Evolutionary conservation across 441 rosid genomes (phyloP).

Genomic region (Gossypium gossypioides): DNA sequence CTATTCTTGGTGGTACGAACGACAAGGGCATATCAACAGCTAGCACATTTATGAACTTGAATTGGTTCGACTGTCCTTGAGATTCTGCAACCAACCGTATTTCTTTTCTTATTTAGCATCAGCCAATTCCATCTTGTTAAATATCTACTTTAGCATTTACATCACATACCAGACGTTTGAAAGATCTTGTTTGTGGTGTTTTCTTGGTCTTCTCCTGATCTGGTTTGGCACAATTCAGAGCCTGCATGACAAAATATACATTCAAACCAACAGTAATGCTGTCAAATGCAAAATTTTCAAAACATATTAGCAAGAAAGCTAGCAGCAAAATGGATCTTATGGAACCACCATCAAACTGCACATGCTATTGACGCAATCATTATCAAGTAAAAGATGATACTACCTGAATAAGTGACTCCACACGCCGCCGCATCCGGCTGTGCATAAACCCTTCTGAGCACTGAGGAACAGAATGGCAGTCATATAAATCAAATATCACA

Average conservation of each 20-base stretch:
- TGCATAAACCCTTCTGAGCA: slow-evolving; percentile 95
- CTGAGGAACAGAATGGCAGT: slow-evolving; percentile 26
- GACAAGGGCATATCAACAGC: slow-evolving; percentile 13
- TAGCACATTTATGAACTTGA: slow-evolving; percentile 20
- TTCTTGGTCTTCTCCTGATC: slow-evolving; percentile 45
- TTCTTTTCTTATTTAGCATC: neutral
- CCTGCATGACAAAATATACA: slow-evolving; percentile 29
- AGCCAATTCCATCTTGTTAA: neutral
- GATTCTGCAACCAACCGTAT: slow-evolving; percentile 34
- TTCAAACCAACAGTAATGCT: neutral
- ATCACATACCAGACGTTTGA: slow-evolving; percentile 69
- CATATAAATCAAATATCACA: slow-evolving; percentile 6
- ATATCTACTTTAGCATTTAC: neutral
- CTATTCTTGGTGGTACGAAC: neutral
- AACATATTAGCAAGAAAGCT: neutral
- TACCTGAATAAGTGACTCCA: slow-evolving; percentile 87
- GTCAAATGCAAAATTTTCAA: neutral
- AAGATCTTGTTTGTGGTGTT: slow-evolving; percentile 56
- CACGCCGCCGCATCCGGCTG: slow-evolving; percentile 85
- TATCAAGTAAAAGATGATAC: neutral
- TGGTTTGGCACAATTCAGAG: slow-evolving; percentile 82
- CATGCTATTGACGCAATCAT: neutral
- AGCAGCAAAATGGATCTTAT: neutral
- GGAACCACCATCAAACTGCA: neutral
- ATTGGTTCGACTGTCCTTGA: slow-evolving; percentile 45